A percentile compares a stretch with the other conserved stretches of the same genome.
phyloP scores from a whole-genome alignment of 2,329 filamentous ascomycete genomes.

The Colletotrichum sp. region DNA sequence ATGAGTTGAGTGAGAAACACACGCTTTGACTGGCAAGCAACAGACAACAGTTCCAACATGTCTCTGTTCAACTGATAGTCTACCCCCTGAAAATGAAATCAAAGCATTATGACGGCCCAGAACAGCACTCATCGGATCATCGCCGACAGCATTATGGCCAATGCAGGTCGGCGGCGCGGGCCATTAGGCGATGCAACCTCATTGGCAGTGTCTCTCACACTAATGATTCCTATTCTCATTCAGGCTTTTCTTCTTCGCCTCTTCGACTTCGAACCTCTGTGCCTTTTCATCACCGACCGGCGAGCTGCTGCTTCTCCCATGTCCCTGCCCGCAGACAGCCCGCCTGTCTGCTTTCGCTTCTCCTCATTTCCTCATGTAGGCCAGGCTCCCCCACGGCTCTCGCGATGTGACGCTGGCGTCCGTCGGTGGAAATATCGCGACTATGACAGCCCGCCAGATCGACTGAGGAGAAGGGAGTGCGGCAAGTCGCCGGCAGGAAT shows the following conservation, averaged over 20 bases:
- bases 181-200: not conserved
- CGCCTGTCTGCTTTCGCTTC: not conserved
- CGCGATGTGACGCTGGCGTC: not conserved
- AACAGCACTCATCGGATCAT: not conserved
- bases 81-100: not conserved
- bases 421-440: not conserved
- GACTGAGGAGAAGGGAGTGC: not conserved
- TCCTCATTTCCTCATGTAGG: not conserved
- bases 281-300: not conserved
- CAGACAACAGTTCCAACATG: not conserved
- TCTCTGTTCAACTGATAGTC: not conserved
- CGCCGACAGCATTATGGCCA: slow-evolving; percentile 9
- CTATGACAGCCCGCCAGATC: not conserved
- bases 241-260: not conserved
- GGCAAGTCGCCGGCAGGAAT: not conserved
- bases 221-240: slow-evolving; percentile 6
- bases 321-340: not conserved
- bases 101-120: not conserved
- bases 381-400: not conserved
- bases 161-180: slow-evolving; percentile 16
- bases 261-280: not conserved
- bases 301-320: not conserved
- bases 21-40: not conserved
- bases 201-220: not conserved
- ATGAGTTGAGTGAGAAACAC: not conserved